Conservation (phyloP, 2,329 filamentous ascomycete genomes). For the Penicillium sclerotigenum region DNA sequence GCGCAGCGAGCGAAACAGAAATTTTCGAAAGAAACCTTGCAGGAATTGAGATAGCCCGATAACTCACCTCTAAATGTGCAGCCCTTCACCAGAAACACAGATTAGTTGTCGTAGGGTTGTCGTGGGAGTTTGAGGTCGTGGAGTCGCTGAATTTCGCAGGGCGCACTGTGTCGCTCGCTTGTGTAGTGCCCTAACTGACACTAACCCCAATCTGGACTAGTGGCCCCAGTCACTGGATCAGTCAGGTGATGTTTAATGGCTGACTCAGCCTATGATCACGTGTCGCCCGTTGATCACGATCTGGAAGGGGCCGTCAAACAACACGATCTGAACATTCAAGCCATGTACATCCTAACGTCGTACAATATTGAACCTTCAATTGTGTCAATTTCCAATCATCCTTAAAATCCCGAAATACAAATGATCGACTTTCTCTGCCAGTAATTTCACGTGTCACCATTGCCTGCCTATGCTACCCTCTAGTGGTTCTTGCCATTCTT, state of each 20-base stretch:
- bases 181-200: conserved; percentile 42
- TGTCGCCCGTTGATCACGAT: not conserved
- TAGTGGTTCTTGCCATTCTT: conserved; percentile 31
- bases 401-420: not conserved
- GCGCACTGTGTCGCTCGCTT: conserved; percentile 43
- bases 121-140: conserved; percentile 41
- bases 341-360: not conserved
- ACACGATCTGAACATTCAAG: not conserved
- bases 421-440: not conserved
- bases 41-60: conserved; percentile 17
- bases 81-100: conserved; percentile 47
- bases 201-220: conserved; percentile 32
- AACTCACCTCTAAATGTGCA: conserved; percentile 46
- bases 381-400: not conserved
- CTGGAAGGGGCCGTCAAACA: not conserved
- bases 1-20: conserved; percentile 27
- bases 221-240: not conserved
- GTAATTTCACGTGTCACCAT: not conserved
- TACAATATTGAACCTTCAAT: not conserved
- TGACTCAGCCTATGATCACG: conserved; percentile 14
- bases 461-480: not conserved
- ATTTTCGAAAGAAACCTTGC: conserved; percentile 20
- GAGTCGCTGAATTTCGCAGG: conserved; percentile 44
- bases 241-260: conserved; percentile 23
- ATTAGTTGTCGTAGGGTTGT: conserved; percentile 41